Base-by-base conservation (phyloP, 192 early-diverging fungal genomes). In the Gryganskiella cystojenkinii region DNA sequence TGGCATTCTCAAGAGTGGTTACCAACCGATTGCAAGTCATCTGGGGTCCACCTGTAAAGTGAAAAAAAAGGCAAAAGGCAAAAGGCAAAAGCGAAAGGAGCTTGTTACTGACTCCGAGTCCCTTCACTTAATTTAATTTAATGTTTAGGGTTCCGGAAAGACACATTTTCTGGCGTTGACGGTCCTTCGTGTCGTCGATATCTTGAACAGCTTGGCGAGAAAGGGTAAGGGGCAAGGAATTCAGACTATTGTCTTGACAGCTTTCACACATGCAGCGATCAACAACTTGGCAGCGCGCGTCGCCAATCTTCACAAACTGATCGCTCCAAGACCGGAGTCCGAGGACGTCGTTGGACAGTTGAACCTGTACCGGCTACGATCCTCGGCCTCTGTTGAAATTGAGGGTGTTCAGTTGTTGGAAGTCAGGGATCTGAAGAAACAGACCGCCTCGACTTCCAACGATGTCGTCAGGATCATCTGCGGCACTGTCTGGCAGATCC, bases 11-110 rank as follows among this genome's bases (percentile, higher is more conserved):
- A 0, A 58, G 56, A 46, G 68, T 80, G 15, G 72, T 85, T 20
- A 65, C 35, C 9, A 69, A 70, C n/a, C 71, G 73, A 0, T 33
- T 85, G 25, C 81, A 85, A 46, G 72, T 85, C 46, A 80, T 85
- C 17, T 85, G 84, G 84, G 84, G 81, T 27, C 84, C 84, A 45
- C 84, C 84, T 1, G 84, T 85, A n/a, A n/a, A n/a, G n/a, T n/a
- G n/a, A n/a, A n/a, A n/a, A n/a, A n/a, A n/a, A n/a, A n/a, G n/a
- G n/a, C n/a, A n/a, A n/a, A n/a, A n/a, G n/a, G n/a, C n/a, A n/a
- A n/a, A n/a, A n/a, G n/a, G n/a, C n/a, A n/a, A n/a, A n/a, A n/a
- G n/a, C n/a, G n/a, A n/a, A n/a, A n/a, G n/a, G n/a, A n/a, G n/a
- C n/a, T n/a, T n/a, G n/a, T 33, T 35, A 10, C 34, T 28, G 35